A percentile compares a stretch with the other conserved stretches of the same genome.
Conservation (phyloP, 768 basidiomycete genomes). For the Naganishia friedmannii region DNA sequence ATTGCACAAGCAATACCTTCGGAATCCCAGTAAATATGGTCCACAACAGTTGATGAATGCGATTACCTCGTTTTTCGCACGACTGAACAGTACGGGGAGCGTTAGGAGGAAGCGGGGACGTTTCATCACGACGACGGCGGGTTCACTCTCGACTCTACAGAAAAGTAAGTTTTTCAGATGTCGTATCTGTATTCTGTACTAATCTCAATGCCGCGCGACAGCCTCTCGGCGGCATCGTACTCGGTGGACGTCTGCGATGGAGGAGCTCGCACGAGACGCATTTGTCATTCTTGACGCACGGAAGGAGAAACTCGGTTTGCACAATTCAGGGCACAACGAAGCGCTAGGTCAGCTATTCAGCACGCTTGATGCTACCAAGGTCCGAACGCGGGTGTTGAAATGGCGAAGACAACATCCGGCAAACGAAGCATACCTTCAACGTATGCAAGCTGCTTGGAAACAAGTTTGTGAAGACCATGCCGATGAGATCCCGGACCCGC, state of each 20-base stretch:
- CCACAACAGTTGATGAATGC: slow-evolving; percentile 19
- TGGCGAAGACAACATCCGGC: slow-evolving; percentile 56
- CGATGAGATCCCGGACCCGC: slow-evolving; percentile 65
- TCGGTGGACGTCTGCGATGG: slow-evolving; percentile 79
- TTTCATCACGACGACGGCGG: background rate
- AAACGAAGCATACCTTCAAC: slow-evolving; percentile 55
- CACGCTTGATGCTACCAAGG: slow-evolving; percentile 1
- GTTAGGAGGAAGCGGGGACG: slow-evolving; percentile 2
- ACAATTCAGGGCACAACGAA: slow-evolving; percentile 12
- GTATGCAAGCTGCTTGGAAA: slow-evolving; percentile 71
- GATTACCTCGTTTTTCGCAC: slow-evolving; percentile 9
- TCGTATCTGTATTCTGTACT: background rate
- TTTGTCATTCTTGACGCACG: slow-evolving; percentile 54
- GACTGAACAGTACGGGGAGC: background rate
- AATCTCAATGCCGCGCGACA: background rate
- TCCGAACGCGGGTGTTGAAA: slow-evolving; percentile 59
- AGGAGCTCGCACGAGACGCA: slow-evolving; percentile 82
- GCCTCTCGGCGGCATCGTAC: slow-evolving; percentile 58
- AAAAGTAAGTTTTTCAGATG: background rate
- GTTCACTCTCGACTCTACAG: background rate
- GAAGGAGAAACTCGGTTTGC: slow-evolving; percentile 11
- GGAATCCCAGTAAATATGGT: slow-evolving; percentile 18
- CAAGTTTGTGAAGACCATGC: slow-evolving; percentile 69
- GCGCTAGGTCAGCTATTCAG: slow-evolving; percentile 4
- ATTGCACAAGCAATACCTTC: slow-evolving; percentile 26